Evolutionary conservation across 1,284 basidiomycete genomes (phyloP), one percentile per base, ranked within the genome.

Genomic region (Mycosarcoma maydis): DNA sequence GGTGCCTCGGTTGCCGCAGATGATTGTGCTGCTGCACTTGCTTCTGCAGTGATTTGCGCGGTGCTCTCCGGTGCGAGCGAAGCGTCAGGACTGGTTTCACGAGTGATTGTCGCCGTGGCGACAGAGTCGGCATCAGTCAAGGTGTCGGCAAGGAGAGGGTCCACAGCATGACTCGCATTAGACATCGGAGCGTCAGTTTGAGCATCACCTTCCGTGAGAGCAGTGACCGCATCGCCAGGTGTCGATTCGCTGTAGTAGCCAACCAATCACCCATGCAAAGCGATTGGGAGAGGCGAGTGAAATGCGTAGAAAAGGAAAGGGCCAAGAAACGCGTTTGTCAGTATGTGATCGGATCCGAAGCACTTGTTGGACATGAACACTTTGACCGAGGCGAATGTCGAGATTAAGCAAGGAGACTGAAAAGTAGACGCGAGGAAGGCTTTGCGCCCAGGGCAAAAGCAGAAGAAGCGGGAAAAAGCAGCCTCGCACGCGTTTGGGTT

Each of bases 81-180:
- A n/a, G 30, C 52, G 20, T 51, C 62, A 13, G 55, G 62, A 40
- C 62, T 64, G 19, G 53, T 59, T 16, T 66, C 65, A 32, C 57
- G 57, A 9, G 65, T 61, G 17, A 33, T 53, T 36, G 57, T 68
- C 53, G 65, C 64, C 29, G 64, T 60, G 39, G 65, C 56, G 53
- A 57, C 45, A 9, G 64, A 60, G 20, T 60, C 57, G 6, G 48
- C 64, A 39, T 60, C 64, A 2, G 57, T 67, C 62, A 66, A 51
- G 1, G 51, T 38, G 55, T 66, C 62, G 14, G 51, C 51, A 9
- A 59, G 17, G 19, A 55, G 51, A 13, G 56, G 55, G 33, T 66
- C 62, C 4, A 65, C 42, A 7, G 29, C 38, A 29, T 45, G 50
- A 47, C 23, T 46, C 7, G 58, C 55, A 10, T 23, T 39, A 2